Base-by-base conservation (phyloP, 2,329 filamentous ascomycete genomes). In the Pseudogymnoascus sp. region DNA sequence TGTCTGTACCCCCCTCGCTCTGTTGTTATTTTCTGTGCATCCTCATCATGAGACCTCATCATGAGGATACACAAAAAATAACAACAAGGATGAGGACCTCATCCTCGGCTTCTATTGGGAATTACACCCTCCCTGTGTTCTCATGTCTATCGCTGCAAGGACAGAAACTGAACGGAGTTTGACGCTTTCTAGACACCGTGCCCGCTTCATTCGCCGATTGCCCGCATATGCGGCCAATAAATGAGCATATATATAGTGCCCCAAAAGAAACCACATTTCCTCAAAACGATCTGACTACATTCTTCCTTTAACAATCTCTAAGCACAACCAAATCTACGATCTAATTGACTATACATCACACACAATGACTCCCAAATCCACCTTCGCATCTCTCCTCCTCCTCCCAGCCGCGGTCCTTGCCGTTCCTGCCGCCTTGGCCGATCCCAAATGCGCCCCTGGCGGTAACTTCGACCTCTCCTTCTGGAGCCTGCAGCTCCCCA, bases 391-490 rank as follows among this genome's bases (percentile, higher is more conserved):
- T 33, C 28, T 55, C 9, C 45, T 55, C n/a, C 28, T 55, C 25
- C 45, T 55, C 28, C n/a, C 16, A n/a, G 45, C 45, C 45, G 45
- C 28, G 28, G 45, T 55, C 16, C 8, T 33, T n/a, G 28, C 45
- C 28, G n/a, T 55, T 31, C 45, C 45, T 31, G 45, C 45, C 25
- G 28, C 25, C 25, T 33, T 55, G 14, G 45, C 45, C 7, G 31
- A 76, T 68, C 37, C 74, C 66, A 65, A 73, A 75, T 52, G 75
- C 73, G 66, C 71, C 75, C 25, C 75, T 21, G 58, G 58, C 11
- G 58, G 58, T 23, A 60, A 60, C 58, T 60, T 60, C 16, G 58
- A 60, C n/a, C 33, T 60, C 18, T 60, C 58, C 14, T 60, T 60
- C 58, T 60, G 58, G 58, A 60, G 4, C 18, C 31, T 60, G n/a